Conservation (phyloP, 345 rosid genomes). For the Acer saccharum region DNA sequence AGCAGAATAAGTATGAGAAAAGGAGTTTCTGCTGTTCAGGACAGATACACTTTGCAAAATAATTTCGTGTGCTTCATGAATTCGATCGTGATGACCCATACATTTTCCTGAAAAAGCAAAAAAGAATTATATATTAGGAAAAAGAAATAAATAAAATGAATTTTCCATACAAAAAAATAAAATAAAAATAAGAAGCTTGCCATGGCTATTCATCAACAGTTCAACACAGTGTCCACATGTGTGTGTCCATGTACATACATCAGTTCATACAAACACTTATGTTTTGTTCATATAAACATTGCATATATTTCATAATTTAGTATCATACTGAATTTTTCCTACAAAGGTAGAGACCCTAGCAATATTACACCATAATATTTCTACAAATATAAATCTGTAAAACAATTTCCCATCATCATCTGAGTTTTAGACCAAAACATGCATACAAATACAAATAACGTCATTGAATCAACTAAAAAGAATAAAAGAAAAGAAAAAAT, state of each 20-base stretch:
- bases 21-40: conserved; percentile 51
- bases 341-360: not conserved
- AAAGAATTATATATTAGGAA: conserved; percentile 11
- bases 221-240: not conserved
- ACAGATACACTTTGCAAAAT: conserved; percentile 55
- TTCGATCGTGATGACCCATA: conserved; percentile 43
- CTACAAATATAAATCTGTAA: not conserved
- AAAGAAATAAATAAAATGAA: not conserved
- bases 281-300: not conserved
- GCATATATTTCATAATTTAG: not conserved
- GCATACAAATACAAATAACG: not conserved
- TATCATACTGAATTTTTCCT: not conserved
- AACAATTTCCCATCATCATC: not conserved
- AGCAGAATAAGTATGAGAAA: conserved; percentile 33
- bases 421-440: not conserved
- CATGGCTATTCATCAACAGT: not conserved
- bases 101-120: conserved; percentile 66
- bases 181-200: not conserved
- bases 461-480: not conserved
- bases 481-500: not conserved
- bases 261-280: not conserved
- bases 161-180: not conserved
- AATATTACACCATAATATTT: not conserved
- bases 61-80: conserved; percentile 66
- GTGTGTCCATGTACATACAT: not conserved